These are phyloP conservation scores for Podila horticola DNA, from an alignment of 192 early-diverging fungal species.

Conservation along the genomic window DNA sequence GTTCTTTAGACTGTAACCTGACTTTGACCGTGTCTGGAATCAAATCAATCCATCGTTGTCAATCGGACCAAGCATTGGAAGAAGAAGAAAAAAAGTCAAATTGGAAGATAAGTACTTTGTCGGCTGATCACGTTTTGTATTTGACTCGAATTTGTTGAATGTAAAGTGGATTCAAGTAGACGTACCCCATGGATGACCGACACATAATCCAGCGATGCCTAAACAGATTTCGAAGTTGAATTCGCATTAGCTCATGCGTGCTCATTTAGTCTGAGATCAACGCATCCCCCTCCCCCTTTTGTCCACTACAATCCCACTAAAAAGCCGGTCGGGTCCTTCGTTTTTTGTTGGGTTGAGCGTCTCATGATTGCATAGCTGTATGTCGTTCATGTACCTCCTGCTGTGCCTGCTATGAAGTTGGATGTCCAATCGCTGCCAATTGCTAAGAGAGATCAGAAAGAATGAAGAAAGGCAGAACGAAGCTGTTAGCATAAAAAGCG, in stretches of 20 bases:
- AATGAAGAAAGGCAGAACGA: background rate
- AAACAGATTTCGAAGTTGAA: constrained; percentile 2
- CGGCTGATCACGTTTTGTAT: background rate
- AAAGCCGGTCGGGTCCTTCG: background rate
- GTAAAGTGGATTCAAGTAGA: background rate
- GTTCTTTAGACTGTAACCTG: constrained; percentile 62
- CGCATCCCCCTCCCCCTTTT: background rate
- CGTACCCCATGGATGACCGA: constrained; percentile 72
- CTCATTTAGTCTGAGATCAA: background rate
- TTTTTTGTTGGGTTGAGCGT: background rate
- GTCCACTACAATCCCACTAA: background rate
- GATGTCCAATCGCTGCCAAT: constrained; percentile 41
- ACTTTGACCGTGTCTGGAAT: constrained; percentile 60
- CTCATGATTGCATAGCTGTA: background rate
- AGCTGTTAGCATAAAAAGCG: background rate
- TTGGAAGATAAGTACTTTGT: background rate
- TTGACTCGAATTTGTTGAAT: background rate
- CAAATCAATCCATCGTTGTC: constrained; percentile 29
- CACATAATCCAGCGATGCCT: constrained; percentile 67
- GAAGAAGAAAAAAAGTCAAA: background rate
- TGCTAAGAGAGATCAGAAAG: constrained; percentile 10
- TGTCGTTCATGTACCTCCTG: constrained; percentile 33
- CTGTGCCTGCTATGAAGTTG: constrained; percentile 49
- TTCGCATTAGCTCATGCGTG: background rate
- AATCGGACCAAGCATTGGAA: constrained; percentile 6